These are phyloP conservation scores for Fusarium sp. DNA, from an alignment of 2,329 filamentous ascomycete species.

Conservation along the genomic window DNA sequence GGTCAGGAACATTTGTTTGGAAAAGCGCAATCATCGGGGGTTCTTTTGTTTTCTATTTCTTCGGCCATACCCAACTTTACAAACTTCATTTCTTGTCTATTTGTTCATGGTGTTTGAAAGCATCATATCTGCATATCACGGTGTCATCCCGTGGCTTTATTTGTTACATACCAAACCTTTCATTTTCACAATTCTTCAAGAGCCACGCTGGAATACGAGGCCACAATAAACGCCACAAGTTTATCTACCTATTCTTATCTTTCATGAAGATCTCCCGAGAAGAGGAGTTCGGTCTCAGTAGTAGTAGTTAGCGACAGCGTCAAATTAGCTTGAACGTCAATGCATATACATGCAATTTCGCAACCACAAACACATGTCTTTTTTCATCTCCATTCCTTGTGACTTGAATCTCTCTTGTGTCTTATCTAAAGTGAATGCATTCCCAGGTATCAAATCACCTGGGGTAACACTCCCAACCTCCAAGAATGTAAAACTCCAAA, in stretches of 20 bases:
- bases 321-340: constrained; percentile 20
- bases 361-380: not conserved
- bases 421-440: constrained; percentile 1
- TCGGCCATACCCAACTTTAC: constrained; percentile 24
- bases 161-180: constrained; percentile 20
- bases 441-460: constrained; percentile 4
- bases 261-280: constrained; percentile 27
- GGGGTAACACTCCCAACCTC: constrained; percentile 6
- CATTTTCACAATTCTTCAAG: constrained; percentile 34
- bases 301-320: constrained; percentile 25
- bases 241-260: constrained; percentile 11
- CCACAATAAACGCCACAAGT: constrained; percentile 17
- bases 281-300: not conserved
- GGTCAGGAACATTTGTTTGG: constrained; percentile 12
- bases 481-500: constrained; percentile 15
- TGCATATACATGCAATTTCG: constrained; percentile 25
- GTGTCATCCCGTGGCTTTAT: constrained; percentile 21
- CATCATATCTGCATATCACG: constrained; percentile 18
- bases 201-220: constrained; percentile 27
- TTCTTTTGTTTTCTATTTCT: not conserved
- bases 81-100: constrained; percentile 22
- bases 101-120: constrained; percentile 16
- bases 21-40: constrained; percentile 15
- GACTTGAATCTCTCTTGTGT: not conserved
- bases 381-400: not conserved